Evolutionary conservation across 768 basidiomycete genomes (phyloP).

Genomic region (Serpula lacrymans): DNA sequence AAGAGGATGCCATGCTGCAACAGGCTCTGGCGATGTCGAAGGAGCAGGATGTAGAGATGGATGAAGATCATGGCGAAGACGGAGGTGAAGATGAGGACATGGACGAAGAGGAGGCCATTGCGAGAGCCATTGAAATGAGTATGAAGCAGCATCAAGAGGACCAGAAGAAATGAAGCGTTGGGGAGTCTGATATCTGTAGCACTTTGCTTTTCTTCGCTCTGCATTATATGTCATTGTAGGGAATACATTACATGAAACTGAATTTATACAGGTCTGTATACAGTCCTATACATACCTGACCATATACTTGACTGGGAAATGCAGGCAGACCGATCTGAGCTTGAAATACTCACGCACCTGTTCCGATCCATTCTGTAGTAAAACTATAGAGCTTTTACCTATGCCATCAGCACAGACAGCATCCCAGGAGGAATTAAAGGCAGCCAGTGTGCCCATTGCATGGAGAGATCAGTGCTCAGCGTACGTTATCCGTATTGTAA

Average conservation of each 20-base stretch:
- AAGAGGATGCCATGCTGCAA: constrained; percentile 76
- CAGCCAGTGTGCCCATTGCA: constrained; percentile 66
- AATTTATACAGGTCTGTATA: no score
- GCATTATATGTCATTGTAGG: no score
- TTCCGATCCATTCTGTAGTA: no score
- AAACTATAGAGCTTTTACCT: no score
- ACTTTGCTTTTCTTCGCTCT: no score
- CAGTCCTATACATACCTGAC: no score
- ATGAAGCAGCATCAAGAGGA: constrained; percentile 62
- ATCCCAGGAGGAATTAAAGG: constrained; percentile 80
- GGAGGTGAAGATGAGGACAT: constrained; percentile 65
- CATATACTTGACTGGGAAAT: no score
- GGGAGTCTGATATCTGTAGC: neutral
- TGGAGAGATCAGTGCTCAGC: constrained; percentile 92
- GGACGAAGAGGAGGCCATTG: constrained; percentile 87
- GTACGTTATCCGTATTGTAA: constrained; percentile 45
- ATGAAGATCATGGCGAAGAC: constrained; percentile 41
- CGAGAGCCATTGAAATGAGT: constrained; percentile 90
- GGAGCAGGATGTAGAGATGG: constrained; percentile 52
- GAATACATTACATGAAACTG: no score
- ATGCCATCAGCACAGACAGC: constrained; percentile 79
- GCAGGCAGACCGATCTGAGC: no score
- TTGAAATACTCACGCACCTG: no score
- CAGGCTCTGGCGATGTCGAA: constrained; percentile 77
- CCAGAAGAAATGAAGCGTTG: constrained; percentile 31